Evolutionary conservation across 306 rosid species (phyloP).

Genomic region (Luffa aegyptiaca): DNA sequence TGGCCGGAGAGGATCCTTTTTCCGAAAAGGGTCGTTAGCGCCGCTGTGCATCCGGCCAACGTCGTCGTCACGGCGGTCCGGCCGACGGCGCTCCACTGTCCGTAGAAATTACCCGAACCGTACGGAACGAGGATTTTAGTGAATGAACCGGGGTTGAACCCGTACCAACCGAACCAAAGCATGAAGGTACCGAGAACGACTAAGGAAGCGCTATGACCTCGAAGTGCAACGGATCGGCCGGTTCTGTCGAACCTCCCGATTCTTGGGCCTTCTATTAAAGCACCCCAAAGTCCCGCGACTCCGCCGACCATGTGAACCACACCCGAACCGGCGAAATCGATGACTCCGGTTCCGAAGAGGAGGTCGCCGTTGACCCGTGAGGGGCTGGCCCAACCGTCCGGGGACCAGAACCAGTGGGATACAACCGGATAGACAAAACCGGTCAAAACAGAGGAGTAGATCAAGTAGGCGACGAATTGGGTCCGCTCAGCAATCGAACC

Average conservation of each 20-base stretch:
- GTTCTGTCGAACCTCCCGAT: constrained; percentile 5
- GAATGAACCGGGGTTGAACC: constrained; percentile 13
- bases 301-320: constrained; percentile 15
- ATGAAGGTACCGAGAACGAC: constrained; percentile 10
- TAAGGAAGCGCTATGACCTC: constrained; percentile 2
- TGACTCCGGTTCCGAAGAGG: constrained; percentile 3
- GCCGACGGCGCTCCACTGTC: constrained; percentile 11
- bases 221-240: background rate
- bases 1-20: constrained; percentile 8
- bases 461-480: constrained; percentile 7
- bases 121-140: background rate
- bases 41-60: constrained; percentile 2
- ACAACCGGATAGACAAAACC: constrained; percentile 11
- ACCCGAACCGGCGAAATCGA: constrained; percentile 9
- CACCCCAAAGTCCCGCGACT: constrained; percentile 10
- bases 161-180: constrained; percentile 15
- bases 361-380: background rate
- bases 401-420: constrained; percentile 8
- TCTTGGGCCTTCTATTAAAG: constrained; percentile 5
- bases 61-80: constrained; percentile 13
- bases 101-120: background rate
- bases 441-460: constrained; percentile 7
- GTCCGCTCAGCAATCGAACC: constrained; percentile 10
- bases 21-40: constrained; percentile 3
- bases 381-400: constrained; percentile 11